A percentile compares a stretch with the other conserved stretches of the same genome.
Evolutionary conservation across 2,329 filamentous ascomycete species (phyloP).

Genomic region (Epichloe typhina): DNA sequence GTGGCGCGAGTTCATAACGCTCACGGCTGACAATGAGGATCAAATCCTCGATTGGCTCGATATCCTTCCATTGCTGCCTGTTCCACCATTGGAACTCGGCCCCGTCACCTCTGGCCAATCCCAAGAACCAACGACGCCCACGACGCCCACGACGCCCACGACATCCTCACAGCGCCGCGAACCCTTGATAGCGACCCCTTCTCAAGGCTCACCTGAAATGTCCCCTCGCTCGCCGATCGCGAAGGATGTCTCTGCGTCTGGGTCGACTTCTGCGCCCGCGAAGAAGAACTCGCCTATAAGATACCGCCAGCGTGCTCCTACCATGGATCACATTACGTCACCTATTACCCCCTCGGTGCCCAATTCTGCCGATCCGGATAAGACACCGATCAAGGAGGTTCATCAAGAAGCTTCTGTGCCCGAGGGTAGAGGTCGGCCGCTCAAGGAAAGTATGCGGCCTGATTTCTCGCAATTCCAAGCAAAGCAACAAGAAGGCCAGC

Average conservation of each 20-base stretch:
- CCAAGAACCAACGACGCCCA: constrained; percentile 10
- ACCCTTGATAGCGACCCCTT: constrained; percentile 6
- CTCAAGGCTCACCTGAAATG: constrained; percentile 13
- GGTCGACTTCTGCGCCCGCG: constrained; percentile 10
- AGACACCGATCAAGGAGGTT: constrained; percentile 13
- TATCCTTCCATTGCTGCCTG: constrained; percentile 48
- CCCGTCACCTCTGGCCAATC: constrained; percentile 20
- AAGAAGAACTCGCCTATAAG: constrained; percentile 13
- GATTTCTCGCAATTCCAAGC: constrained; percentile 23
- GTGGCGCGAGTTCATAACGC: constrained; percentile 76
- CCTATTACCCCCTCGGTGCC: not conserved
- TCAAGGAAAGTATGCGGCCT: constrained; percentile 25
- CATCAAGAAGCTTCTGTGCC: constrained; percentile 9
- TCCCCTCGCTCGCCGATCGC: constrained; percentile 11
- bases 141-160: constrained; percentile 4
- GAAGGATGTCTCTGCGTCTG: constrained; percentile 6
- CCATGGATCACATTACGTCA: not conserved
- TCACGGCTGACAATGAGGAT: constrained; percentile 63
- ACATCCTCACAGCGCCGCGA: constrained; percentile 19
- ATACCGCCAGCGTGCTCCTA: constrained; percentile 12
- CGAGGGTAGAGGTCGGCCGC: constrained; percentile 16
- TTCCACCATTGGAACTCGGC: constrained; percentile 28
- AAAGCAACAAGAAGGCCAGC: constrained; percentile 9
- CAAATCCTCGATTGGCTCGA: constrained; percentile 77
- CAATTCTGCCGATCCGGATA: not conserved